Base-by-base conservation (phyloP, 352 stramenopile species). In the Elongisporangium senticosum region DNA sequence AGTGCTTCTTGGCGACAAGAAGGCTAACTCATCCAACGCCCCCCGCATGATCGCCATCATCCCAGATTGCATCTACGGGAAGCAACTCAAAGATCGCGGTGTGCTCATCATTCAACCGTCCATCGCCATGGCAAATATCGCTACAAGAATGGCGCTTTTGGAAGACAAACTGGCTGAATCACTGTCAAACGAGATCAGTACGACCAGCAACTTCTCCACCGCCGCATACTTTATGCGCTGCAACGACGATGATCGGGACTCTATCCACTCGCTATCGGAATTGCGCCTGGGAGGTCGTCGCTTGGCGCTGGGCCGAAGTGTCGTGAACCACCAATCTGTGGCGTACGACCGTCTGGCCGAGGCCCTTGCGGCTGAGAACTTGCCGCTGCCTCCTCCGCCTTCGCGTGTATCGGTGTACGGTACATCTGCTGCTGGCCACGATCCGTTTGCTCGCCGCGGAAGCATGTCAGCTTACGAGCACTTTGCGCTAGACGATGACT, bases 361-460 rank as follows among this genome's bases (percentile, higher is more conserved):
- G 23, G 55, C 65, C 37, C 51, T 83, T 20, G 66, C 61, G 2
- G 62, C 69, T 37, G 71, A 77, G 53, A 76, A 79, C 51, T 57
- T 79, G 6, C 73, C 73, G 15, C 63, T 83, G 68, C 73, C 73
- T 13, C 73, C 73, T 8, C 73, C 79, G 2, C 79, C 79, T n/a
- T 71, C 70, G 53, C 79, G 79, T 61, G 79, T 89, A 61, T 80
- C 74, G 17, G 86, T 89, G 76, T 87, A 86, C 48, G 79, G 79
- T 59, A 82, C 73, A 14, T 82, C 73, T 11, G 70, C 67, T 4
- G 73, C 69, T 13, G 68, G 67, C 0, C 74, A 78, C 55, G 78
- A 89, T 49, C 76, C 75, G 56, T 89, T 89, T 61, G 53, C 67
- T 2, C 64, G 64, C 19, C 75, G 74, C 24, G 65, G 58, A 11